Base-by-base conservation (phyloP, 2,329 filamentous ascomycete species). In the Pseudogymnoascus destructans region DNA sequence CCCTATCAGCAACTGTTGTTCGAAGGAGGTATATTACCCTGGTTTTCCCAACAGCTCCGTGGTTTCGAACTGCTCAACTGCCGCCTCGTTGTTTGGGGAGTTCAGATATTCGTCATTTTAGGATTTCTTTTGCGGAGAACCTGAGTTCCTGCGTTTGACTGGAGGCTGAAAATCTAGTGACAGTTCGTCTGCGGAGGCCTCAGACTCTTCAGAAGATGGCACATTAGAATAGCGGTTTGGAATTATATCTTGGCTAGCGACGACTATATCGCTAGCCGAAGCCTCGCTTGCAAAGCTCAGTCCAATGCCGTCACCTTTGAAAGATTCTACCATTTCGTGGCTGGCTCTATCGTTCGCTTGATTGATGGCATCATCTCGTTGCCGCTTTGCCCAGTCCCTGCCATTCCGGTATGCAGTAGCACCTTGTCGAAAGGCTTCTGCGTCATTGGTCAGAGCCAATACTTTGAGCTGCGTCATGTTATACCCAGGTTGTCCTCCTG, bases 321-420 rank as follows among this genome's bases (percentile, higher is more conserved):
- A 49, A 21, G 19, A n/a, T n/a, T 27, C 56, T 63, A 15, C 59
- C 58, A 55, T 73, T 72, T 32, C 68, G 68, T 5, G 58, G 60
- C 23, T 59, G 58, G 32, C 32, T 35, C 11, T n/a, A 35, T 35
- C 32, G 11, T 35, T 35, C n/a, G 33, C 33, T 17, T 36, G 33
- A 15, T 36, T 36, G 25, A 73, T 70, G 40, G 73, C 68, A n/a
- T 36, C 49, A 59, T 73, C 67, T 9, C 74, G 70, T 55, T 73
- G 63, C 23, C 64, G 60, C 60, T 68, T 65, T 3, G 73, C 71
- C 61, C 70, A 63, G 46, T 75, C 71, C 59, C 72, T 65, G 0
- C 64, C 62, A 64, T 76, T 75, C 52, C 73, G 68, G 60, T 73
- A 73, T 55, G 71, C 70, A 2, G 66, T 66, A 7, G 66, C 68